phyloP scores from a whole-genome alignment of 768 basidiomycete genomes.

The Coprinopsis strossmayeri region DNA sequence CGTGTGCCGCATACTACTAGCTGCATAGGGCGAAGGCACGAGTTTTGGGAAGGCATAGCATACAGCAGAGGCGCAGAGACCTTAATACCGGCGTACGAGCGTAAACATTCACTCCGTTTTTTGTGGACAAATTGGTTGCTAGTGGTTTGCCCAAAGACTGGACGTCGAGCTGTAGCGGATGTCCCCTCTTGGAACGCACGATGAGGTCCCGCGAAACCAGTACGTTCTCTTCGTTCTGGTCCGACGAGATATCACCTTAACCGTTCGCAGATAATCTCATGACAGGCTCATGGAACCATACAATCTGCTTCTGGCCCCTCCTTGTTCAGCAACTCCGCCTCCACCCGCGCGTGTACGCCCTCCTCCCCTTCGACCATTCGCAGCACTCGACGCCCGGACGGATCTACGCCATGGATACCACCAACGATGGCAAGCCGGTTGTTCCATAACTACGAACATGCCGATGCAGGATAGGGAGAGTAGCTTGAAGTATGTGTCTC shows the following conservation, averaged over 20 bases:
- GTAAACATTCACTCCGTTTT: slow-evolving; percentile 37
- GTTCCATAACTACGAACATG: slow-evolving; percentile 78
- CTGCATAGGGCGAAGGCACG: slow-evolving; percentile 60
- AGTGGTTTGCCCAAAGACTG: too few relatives aligned
- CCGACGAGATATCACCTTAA: not conserved
- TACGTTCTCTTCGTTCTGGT: slow-evolving; percentile 26
- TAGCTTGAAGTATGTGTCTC: slow-evolving; percentile 92
- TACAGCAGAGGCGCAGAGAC: slow-evolving; percentile 88
- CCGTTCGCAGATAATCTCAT: slow-evolving; percentile 48
- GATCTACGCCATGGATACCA: slow-evolving; percentile 71
- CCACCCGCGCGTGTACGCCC: too few relatives aligned
- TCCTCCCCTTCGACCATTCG: slow-evolving; percentile 35
- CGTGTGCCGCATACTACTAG: too few relatives aligned
- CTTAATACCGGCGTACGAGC: slow-evolving; percentile 73
- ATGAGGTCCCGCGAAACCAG: slow-evolving; percentile 62
- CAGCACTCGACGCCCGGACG: slow-evolving; percentile 73
- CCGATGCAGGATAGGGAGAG: slow-evolving; percentile 79
- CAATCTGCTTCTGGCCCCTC: slow-evolving; percentile 61
- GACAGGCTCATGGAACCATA: slow-evolving; percentile 90
- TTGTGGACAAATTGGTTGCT: too few relatives aligned
- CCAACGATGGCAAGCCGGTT: slow-evolving; percentile 88
- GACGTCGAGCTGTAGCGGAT: slow-evolving; percentile 71
- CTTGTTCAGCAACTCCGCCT: not conserved
- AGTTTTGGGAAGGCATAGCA: slow-evolving; percentile 35
- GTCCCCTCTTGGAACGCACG: slow-evolving; percentile 75